These are phyloP conservation scores for Aegilops longissima DNA, from an alignment of 176 grass and related monocot genomes.

Conservation along the genomic window DNA sequence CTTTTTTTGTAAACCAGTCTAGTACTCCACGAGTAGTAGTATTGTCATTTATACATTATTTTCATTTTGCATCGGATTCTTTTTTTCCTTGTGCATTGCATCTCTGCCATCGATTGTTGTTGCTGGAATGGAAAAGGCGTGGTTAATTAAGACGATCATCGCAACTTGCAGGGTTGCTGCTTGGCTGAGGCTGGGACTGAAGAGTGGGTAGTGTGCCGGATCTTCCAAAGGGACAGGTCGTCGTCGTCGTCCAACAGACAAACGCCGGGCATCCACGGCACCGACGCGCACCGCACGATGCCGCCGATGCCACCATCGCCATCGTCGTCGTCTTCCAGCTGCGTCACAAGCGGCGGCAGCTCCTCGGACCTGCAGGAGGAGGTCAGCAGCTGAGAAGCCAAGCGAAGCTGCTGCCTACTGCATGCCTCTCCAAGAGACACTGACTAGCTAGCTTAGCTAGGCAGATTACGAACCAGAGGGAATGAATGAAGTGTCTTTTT, in stretches of 20 bases:
- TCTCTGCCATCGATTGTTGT: neutral
- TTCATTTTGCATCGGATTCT: neutral
- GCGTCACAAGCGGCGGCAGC: constrained; percentile 49
- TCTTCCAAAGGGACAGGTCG: constrained; percentile 54
- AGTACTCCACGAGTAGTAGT: neutral
- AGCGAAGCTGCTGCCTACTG: neutral
- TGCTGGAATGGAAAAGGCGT: neutral
- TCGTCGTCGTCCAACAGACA: constrained; percentile 2
- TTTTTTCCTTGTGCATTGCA: neutral
- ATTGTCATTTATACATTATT: neutral
- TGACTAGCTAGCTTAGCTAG: constrained; percentile 35
- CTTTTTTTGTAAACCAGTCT: neutral
- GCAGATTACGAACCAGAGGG: neutral
- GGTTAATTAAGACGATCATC: neutral
- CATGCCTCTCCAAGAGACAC: constrained; percentile 46
- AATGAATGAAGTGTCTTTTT: constrained; percentile 23
- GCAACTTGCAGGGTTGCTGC: constrained; percentile 38
- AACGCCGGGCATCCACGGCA: neutral
- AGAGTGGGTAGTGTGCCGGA: constrained; percentile 78
- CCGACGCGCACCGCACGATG: neutral
- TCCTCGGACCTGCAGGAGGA: constrained; percentile 48
- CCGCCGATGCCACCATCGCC: neutral
- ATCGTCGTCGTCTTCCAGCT: constrained; percentile 61
- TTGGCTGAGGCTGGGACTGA: constrained; percentile 5
- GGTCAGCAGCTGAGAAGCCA: constrained; percentile 41